phyloP scores from a whole-genome alignment of 495 filamentous ascomycete species.

The Aspergillus bridgeri region DNA sequence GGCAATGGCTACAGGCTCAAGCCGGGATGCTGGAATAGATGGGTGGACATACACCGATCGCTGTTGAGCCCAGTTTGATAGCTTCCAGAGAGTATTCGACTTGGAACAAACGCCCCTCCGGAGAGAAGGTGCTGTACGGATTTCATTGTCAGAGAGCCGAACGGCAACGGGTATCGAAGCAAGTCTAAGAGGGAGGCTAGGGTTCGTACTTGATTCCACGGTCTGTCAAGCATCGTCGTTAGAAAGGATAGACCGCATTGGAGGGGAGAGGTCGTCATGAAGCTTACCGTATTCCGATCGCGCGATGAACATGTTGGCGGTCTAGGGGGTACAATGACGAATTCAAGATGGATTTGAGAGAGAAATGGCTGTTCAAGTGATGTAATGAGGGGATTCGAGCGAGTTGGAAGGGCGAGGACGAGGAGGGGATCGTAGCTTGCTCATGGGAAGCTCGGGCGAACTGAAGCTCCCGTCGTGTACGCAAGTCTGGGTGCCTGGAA shows the following conservation, averaged over 20 bases:
- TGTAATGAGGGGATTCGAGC: slow-evolving; percentile 7
- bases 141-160: slow-evolving; percentile 25
- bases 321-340: slow-evolving; percentile 9
- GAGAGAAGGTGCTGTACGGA: slow-evolving; percentile 90
- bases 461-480: slow-evolving; percentile 39
- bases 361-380: background rate
- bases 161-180: background rate
- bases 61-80: slow-evolving; percentile 98
- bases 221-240: slow-evolving; percentile 54
- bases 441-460: slow-evolving; percentile 24
- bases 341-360: slow-evolving; percentile 3
- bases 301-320: slow-evolving; percentile 93
- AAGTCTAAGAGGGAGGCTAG: background rate
- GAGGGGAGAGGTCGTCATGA: slow-evolving; percentile 18
- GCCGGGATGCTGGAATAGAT: slow-evolving; percentile 3
- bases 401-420: slow-evolving; percentile 8
- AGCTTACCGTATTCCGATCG: slow-evolving; percentile 97
- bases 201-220: slow-evolving; percentile 93
- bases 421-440: slow-evolving; percentile 17
- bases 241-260: slow-evolving; percentile 29
- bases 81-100: slow-evolving; percentile 99
- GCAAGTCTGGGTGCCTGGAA: slow-evolving; percentile 44
- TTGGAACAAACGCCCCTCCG: slow-evolving; percentile 99
- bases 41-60: slow-evolving; percentile 73
- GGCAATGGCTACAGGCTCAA: background rate